Evolutionary conservation across 495 filamentous ascomycete genomes (phyloP), one percentile per base, ranked within the genome.

Genomic region (Aspergillus taichungensis): DNA sequence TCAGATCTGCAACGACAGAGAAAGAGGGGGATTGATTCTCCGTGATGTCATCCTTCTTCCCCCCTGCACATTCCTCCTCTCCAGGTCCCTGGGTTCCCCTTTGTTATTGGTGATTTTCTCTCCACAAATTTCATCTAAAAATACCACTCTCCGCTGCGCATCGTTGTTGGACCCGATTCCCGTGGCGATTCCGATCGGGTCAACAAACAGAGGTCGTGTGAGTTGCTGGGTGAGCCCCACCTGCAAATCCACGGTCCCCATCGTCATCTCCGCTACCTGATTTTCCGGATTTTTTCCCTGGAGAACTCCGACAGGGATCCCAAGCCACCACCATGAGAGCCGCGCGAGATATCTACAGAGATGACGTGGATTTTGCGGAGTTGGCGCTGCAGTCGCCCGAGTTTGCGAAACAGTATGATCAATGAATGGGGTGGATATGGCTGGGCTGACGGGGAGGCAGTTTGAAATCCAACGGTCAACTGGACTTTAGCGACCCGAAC

Each of bases 401-500:
- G 2, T 84, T 85, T 55, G 76, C 75, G 1, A 77, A 77, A 53
- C 50, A 66, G 75, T 77, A 56, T 24, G 28, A 39, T 34, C n/a
- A 13, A 27, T 42, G 13, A 13, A n/a, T 31, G 18, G 18, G 30
- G 14, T 18, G 8, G 2, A 41, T 5, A 4, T 6, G 13, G 12
- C 30, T 30, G 43, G 35, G 40, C 52, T 60, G 40, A 62, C 27
- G 6, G 30, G 5, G 1, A n/a, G 6, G 0, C 34, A 78, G 75
- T 30, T 54, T 88, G 36, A 80, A 78, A 49, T 49, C 67, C 6
- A 82, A 84, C 52, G 74, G 74, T 5, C 75, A 84, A 46, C 64
- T 97, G 12, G 82, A 96, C 63, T 97, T 98, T 55, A 82, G 75
- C 27, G 76, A 94, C 57, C 87, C 91, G 9, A 65, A 76, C 27